These are phyloP conservation scores for Raphidocelis subcapitata DNA, from an alignment of 139 green algal species.

Conservation along the genomic window DNA sequence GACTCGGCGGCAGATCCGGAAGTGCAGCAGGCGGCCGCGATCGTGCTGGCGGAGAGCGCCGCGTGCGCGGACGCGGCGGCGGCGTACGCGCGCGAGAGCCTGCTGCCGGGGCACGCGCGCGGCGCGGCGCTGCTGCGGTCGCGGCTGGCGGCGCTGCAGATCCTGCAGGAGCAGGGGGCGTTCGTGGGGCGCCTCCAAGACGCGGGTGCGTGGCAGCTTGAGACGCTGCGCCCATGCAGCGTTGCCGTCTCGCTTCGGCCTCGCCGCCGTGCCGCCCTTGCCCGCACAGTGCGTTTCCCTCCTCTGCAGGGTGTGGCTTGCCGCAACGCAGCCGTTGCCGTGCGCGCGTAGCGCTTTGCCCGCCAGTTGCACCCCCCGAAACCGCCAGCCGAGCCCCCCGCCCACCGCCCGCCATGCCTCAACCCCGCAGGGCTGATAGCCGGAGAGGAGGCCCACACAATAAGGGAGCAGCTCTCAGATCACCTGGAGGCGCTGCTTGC, in stretches of 20 bases:
- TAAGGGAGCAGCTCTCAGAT: background rate
- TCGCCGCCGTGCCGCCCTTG: background rate
- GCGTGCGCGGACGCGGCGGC: too few species aligned
- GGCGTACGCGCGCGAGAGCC: background rate
- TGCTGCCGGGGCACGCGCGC: constrained; percentile 8
- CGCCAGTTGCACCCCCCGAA: too few species aligned
- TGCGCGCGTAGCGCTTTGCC: too few species aligned
- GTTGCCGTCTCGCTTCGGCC: background rate
- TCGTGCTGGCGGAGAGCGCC: background rate
- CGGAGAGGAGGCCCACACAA: background rate
- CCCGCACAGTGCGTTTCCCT: background rate
- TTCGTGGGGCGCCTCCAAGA: constrained; percentile 1
- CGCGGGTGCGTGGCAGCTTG: background rate
- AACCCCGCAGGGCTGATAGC: constrained; percentile 6
- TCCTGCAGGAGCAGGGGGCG: constrained; percentile 11
- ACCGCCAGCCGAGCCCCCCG: too few species aligned
- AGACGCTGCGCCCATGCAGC: background rate
- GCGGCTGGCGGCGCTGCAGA: background rate
- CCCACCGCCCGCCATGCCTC: too few species aligned
- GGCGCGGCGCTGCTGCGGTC: background rate
- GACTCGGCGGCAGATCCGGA: background rate
- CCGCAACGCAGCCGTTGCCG: background rate
- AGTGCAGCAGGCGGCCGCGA: background rate
- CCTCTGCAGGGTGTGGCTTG: background rate
- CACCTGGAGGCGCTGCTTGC: constrained; percentile 11